A percentile compares a stretch with the other conserved stretches of the same genome.
Evolutionary conservation across 495 filamentous ascomycete genomes (phyloP).

Genomic region (Annulohypoxylon moriforme): DNA sequence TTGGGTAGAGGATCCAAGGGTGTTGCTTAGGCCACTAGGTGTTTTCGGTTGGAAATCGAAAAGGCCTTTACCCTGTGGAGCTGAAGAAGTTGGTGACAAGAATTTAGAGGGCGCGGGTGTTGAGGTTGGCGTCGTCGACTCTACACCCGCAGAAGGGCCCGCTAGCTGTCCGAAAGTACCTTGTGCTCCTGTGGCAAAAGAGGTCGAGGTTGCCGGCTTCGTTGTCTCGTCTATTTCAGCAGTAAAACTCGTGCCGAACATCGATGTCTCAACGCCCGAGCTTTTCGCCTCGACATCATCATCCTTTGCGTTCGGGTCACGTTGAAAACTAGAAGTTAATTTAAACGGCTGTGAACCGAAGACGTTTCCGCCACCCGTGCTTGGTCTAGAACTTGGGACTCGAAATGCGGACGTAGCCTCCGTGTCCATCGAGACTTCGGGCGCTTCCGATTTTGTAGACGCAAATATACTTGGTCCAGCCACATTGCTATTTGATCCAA

Average conservation of each 20-base stretch:
- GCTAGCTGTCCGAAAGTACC: slow-evolving; percentile 46
- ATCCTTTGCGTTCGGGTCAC: slow-evolving; percentile 72
- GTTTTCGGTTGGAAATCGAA: slow-evolving; percentile 44
- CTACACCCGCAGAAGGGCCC: slow-evolving; percentile 42
- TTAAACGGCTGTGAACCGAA: slow-evolving; percentile 75
- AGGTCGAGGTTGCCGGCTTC: slow-evolving; percentile 47
- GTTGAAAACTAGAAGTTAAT: slow-evolving; percentile 83
- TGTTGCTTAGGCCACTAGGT: slow-evolving; percentile 18
- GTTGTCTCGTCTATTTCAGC: slow-evolving; percentile 59
- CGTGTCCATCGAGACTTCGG: slow-evolving; percentile 56
- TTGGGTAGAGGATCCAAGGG: slow-evolving; percentile 30
- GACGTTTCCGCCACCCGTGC: slow-evolving; percentile 48
- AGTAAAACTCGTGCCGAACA: slow-evolving; percentile 70
- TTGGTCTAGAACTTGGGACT: slow-evolving; percentile 57
- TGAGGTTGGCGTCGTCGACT: slow-evolving; percentile 68
- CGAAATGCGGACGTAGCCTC: slow-evolving; percentile 54
- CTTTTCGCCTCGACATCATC: slow-evolving; percentile 61
- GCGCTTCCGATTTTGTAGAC: slow-evolving; percentile 52
- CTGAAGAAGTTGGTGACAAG: slow-evolving; percentile 26
- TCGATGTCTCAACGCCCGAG: slow-evolving; percentile 52
- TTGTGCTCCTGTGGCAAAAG: slow-evolving; percentile 34
- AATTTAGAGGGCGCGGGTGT: slow-evolving; percentile 65
- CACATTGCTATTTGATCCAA: slow-evolving; percentile 46
- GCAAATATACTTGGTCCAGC: slow-evolving; percentile 63
- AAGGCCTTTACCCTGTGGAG: slow-evolving; percentile 26